These are phyloP conservation scores for Rubia tinctorum DNA, from an alignment of 305 asterid genomes.

Conservation along the genomic window DNA sequence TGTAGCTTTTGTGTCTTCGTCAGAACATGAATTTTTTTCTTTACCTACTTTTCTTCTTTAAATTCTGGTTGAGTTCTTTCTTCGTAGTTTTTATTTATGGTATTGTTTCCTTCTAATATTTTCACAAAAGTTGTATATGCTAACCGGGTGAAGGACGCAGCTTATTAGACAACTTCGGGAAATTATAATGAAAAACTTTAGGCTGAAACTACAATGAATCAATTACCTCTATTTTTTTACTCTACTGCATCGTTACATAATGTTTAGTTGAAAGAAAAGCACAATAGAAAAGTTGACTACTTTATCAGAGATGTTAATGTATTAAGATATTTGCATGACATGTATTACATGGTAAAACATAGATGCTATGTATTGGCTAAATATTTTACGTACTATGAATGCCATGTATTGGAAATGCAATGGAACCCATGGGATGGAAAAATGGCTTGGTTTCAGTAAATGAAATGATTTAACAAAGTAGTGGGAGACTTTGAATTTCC, in stretches of 20 bases:
- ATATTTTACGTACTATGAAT: too few species aligned
- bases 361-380: too few species aligned
- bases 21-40: slow-evolving; percentile 58
- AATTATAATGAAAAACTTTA: background rate
- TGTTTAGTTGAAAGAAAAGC: background rate
- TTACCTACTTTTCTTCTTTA: slow-evolving; percentile 51
- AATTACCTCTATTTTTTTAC: background rate
- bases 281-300: background rate
- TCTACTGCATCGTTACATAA: background rate
- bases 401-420: too few species aligned
- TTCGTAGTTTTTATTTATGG: slow-evolving; percentile 49
- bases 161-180: slow-evolving; percentile 19
- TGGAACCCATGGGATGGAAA: too few species aligned
- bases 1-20: slow-evolving; percentile 73
- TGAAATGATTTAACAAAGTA: too few species aligned
- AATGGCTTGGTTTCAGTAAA: too few species aligned
- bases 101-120: slow-evolving; percentile 58
- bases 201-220: background rate
- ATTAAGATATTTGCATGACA: background rate
- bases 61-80: slow-evolving; percentile 46
- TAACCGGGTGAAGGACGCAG: slow-evolving; percentile 49
- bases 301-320: background rate
- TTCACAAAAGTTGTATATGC: slow-evolving; percentile 75
- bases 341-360: slow-evolving; percentile 2
- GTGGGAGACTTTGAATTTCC: too few species aligned